Evolutionary conservation across 2,329 filamentous ascomycete genomes (phyloP).

Genomic region (Cladosporium sp.): DNA sequence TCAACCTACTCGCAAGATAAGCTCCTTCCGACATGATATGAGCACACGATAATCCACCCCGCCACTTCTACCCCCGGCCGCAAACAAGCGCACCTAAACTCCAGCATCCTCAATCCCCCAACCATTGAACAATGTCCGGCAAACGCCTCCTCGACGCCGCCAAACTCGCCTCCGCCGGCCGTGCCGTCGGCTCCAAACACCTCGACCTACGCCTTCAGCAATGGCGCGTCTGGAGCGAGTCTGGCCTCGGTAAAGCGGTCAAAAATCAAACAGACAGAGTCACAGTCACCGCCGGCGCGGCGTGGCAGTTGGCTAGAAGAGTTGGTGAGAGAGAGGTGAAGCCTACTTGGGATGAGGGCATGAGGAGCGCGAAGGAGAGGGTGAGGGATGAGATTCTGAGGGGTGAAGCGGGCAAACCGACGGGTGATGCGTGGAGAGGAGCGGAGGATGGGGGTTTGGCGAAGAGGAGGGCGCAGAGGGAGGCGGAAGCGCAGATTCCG

Average conservation of each 20-base stretch:
- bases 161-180: constrained; percentile 46
- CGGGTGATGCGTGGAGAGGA: constrained; percentile 6
- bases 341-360: constrained; percentile 12
- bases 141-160: constrained; percentile 49
- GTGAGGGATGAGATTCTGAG: constrained; percentile 16
- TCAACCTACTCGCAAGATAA: background rate
- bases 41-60: background rate
- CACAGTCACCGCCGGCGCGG: constrained; percentile 58
- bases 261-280: constrained; percentile 59
- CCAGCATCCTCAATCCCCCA: no score
- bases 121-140: constrained; percentile 48
- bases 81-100: background rate
- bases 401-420: constrained; percentile 11
- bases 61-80: background rate
- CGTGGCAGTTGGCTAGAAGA: constrained; percentile 54
- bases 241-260: constrained; percentile 59
- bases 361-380: constrained; percentile 26
- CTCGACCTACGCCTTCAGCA: constrained; percentile 56
- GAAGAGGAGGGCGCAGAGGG: constrained; percentile 38
- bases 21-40: background rate
- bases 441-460: constrained; percentile 39
- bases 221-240: constrained; percentile 59
- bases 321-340: constrained; percentile 46
- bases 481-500: constrained; percentile 42
- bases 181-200: constrained; percentile 49